Base-by-base conservation (phyloP, 169 alveolate genomes). In the Cyclospora cayetanensis region DNA sequence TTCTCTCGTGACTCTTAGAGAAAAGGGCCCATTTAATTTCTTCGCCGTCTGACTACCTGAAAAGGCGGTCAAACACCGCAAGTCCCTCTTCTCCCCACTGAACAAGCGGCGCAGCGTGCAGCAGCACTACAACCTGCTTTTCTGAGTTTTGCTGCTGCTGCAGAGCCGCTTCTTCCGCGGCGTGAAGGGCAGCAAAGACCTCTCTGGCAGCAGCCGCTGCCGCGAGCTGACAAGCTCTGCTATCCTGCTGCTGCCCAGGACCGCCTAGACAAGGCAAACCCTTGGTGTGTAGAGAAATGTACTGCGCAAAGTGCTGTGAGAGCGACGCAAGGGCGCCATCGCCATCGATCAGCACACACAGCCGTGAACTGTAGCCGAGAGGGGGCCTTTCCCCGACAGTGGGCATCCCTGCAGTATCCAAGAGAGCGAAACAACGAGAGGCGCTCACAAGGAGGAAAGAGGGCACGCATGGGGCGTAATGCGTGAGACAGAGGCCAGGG, bases 381-480 rank as follows among this genome's bases (percentile, higher is more conserved):
- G 18, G 60, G 18, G n/a, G 60, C 60, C n/a, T n/a, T n/a, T n/a
- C n/a, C n/a, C n/a, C n/a, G n/a, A n/a, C 42, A 4, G 22, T 37
- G 65, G 18, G n/a, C 29, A 12, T 37, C 20, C 70, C 35, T n/a
- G 29, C 52, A 1, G 39, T 7, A 12, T 22, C 9, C 35, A 65
- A 41, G 7, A 77, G 27, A 12, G 4, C 22, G 50, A 80, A 20
- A 52, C 63, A n/a, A 12, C 35, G 18, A 9, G 29, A 2, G 3
- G 90, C 1, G 1, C 9, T 46, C 34, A 15, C 20, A 31, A 72
- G 9, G 20, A 84, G 53, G 60, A 84, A 42, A 63, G 80, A 84
- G 7, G 91, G 91, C 5, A 84, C 60, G 42, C 82, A 84, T 5
- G 91, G 91, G 20, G 91, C 60, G 66, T 84, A 84, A 42, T 84